Percentiles rank a stretch among this genome's conserved stretches.
These are phyloP conservation scores for Fusarium marasasianum DNA, from an alignment of 2,329 filamentous ascomycete genomes.

Conservation along the genomic window DNA sequence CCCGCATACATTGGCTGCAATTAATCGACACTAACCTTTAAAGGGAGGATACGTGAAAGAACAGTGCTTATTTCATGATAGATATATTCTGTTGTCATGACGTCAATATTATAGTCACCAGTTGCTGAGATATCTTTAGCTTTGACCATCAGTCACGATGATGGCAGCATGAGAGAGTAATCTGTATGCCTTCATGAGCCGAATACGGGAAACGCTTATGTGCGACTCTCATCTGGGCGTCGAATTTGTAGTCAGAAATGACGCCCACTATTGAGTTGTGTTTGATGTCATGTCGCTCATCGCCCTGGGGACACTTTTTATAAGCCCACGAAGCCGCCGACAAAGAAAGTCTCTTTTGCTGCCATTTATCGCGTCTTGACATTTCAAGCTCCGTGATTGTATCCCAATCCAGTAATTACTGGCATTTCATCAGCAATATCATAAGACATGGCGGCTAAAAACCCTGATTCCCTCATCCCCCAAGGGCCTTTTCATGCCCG, in stretches of 20 bases:
- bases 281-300: background rate
- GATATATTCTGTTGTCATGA: background rate
- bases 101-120: background rate
- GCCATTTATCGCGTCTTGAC: background rate
- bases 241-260: rapidly evolving
- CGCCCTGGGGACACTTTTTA: background rate
- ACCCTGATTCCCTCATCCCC: background rate
- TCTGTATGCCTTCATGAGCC: too few species aligned
- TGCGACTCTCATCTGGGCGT: background rate
- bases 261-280: background rate
- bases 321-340: background rate
- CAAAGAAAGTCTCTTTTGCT: background rate
- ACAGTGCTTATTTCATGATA: too few species aligned
- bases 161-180: background rate
- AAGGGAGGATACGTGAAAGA: rapidly evolving
- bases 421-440: too few species aligned
- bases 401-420: too few species aligned
- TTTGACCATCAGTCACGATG: background rate
- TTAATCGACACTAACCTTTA: background rate
- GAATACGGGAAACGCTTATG: background rate
- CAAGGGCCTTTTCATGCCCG: background rate
- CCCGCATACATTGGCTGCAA: background rate
- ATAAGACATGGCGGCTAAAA: background rate
- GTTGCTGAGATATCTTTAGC: rapidly evolving
- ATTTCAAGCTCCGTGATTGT: too few species aligned